Conservation (phyloP, 768 basidiomycete genomes). For the Pilatotrama ljubarskyi region DNA sequence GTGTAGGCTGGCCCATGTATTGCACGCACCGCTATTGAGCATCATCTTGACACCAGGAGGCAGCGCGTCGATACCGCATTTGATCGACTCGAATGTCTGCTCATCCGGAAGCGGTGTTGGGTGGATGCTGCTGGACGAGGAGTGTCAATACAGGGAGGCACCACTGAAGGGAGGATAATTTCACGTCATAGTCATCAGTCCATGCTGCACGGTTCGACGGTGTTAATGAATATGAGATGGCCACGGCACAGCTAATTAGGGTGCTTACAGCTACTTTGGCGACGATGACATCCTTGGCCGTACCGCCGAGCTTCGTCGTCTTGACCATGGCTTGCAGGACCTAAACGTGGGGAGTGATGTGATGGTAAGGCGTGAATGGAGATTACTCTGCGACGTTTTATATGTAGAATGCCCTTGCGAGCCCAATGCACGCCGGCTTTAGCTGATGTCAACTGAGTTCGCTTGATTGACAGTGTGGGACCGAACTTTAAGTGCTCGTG, state of each 20-base stretch:
- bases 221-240: neutral
- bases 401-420: no score
- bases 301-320: neutral
- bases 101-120: constrained; percentile 51
- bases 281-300: neutral
- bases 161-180: constrained; percentile 4
- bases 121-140: constrained; percentile 33
- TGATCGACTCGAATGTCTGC: constrained; percentile 61
- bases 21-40: constrained; percentile 46
- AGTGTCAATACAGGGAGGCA: neutral
- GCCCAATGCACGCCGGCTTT: no score
- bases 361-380: no score
- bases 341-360: no score
- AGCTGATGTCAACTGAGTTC: no score
- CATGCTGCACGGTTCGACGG: constrained; percentile 34
- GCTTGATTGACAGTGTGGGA: no score
- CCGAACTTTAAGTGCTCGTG: no score
- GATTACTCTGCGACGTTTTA: no score
- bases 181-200: constrained; percentile 60
- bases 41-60: constrained; percentile 48
- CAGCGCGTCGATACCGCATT: constrained; percentile 45
- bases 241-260: neutral
- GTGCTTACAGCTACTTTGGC: neutral
- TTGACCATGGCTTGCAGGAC: neutral
- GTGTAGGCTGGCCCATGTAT: no score